Percentiles rank a stretch among this genome's conserved stretches.
phyloP scores from a whole-genome alignment of 352 stramenopile species.

The Globisporangium ultimum region DNA sequence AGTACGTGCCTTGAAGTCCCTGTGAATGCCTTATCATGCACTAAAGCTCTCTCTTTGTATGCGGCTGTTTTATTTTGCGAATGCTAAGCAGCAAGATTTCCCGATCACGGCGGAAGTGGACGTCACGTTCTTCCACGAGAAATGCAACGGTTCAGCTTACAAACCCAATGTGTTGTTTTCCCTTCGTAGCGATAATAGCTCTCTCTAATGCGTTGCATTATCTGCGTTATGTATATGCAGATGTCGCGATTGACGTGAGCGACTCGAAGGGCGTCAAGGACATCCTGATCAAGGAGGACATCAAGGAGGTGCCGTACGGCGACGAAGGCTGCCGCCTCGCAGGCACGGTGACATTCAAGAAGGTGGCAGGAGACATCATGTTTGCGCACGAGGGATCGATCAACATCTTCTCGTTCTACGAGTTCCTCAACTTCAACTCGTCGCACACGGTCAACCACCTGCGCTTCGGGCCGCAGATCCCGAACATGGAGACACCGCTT shows the following conservation, averaged over 20 bases:
- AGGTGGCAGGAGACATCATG: slow-evolving; percentile 79
- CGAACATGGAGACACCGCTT: slow-evolving; percentile 86
- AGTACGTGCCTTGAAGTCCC: slow-evolving; percentile 28
- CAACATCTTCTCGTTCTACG: slow-evolving; percentile 83
- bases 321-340: slow-evolving; percentile 75
- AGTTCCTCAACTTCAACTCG: slow-evolving; percentile 89
- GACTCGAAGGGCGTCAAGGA: slow-evolving; percentile 85
- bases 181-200: too few species aligned
- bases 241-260: slow-evolving; percentile 82
- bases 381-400: slow-evolving; percentile 84
- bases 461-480: slow-evolving; percentile 73
- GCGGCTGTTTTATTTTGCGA: not conserved
- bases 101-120: slow-evolving; percentile 80
- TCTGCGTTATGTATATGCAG: slow-evolving; percentile 17
- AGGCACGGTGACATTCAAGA: slow-evolving; percentile 70
- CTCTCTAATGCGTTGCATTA: not conserved
- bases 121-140: slow-evolving; percentile 78
- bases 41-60: not conserved
- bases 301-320: slow-evolving; percentile 55
- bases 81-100: slow-evolving; percentile 62
- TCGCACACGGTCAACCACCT: slow-evolving; percentile 80
- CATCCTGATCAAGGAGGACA: slow-evolving; percentile 64
- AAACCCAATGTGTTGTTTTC: not conserved
- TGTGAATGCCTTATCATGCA: too few species aligned
- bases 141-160: slow-evolving; percentile 46